Evolutionary conservation across 371 early-diverging fungal genomes (phyloP), one percentile per base, ranked within the genome.

Genomic region (Actinomucor elegans): DNA sequence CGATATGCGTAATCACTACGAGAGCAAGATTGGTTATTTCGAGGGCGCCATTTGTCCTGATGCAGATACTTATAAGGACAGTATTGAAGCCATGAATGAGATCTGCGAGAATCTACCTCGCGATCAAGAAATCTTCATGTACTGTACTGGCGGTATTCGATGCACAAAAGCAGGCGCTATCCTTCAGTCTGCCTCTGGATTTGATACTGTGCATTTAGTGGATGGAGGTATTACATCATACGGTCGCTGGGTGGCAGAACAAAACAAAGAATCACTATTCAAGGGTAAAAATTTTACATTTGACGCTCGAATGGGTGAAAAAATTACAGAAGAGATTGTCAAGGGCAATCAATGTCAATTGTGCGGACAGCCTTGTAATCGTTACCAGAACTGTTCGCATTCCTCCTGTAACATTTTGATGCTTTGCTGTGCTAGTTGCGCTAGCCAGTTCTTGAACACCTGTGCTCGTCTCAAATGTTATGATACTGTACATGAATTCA

Each of bases 221-320:
- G 83, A 77, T 24, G 92, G 92, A 24, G 92, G 92, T 21, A 80
- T 92, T 9, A 88, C 90, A 6, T 85, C 91, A 0, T 92, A 92
- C 54, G 92, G 92, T 4, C 70, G 79, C 20, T 87, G 81, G 61
- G 66, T 89, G 14, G 74, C 72, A 18, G 71, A 75, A 8, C 71
- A 77, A 38, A 59, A 60, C 14, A 51, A 70, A 6, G 28, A 52
- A 20, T 91, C 91, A 0, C 65, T 90, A 14, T 92, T 83, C 62
- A 69, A 62, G n/a, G 92, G 92, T 41, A 87, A 88, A 31, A 92
- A 92, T 62, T 92, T 92, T 52, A 92, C 92, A 0, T 92, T 92
- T 62, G 92, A 92, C 64, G 85, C 84, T 49, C 86, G 91, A 1
- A 56, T 88, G 24, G 91, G 92, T 10, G 92, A 92, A 54, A 78